Conservation (phyloP, 2,329 filamentous ascomycete genomes). For the Tolypocladium ophioglossoides region DNA sequence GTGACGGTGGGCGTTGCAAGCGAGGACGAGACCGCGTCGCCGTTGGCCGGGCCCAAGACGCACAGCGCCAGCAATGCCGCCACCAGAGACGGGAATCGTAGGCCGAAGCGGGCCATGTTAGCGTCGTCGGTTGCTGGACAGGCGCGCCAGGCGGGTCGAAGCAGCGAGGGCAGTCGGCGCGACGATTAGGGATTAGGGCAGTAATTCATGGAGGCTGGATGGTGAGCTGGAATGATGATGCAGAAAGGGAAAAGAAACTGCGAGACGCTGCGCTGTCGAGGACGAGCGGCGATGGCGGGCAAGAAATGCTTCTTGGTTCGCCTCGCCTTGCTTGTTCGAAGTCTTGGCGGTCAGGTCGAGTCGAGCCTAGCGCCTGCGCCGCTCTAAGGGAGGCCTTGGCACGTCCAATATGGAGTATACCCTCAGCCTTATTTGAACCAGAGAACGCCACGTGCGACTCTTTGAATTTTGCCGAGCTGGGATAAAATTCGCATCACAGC, state of each 20-base stretch:
- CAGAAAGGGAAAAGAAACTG: not conserved
- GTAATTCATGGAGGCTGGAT: not conserved
- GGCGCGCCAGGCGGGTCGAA: not conserved
- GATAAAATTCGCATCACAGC: no score
- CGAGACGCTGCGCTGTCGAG: not conserved
- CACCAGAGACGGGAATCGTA: slow-evolving; percentile 10
- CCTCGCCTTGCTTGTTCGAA: no score
- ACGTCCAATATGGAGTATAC: slow-evolving; percentile 1
- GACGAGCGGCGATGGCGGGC: not conserved
- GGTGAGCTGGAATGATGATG: not conserved
- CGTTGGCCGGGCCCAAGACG: slow-evolving; percentile 8
- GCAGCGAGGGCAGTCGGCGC: not conserved
- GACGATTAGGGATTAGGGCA: not conserved
- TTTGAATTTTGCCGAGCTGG: not conserved
- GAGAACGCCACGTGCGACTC: not conserved
- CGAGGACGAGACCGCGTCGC: slow-evolving; percentile 5
- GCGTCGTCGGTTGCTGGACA: not conserved
- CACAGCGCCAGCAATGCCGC: slow-evolving; percentile 13
- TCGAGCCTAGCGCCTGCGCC: slow-evolving; percentile 5
- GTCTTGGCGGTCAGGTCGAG: slow-evolving; percentile 1
- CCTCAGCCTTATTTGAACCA: not conserved
- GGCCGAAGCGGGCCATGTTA: not conserved
- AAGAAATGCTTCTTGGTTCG: not conserved
- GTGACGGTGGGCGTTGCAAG: slow-evolving; percentile 17
- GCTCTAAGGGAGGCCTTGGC: slow-evolving; percentile 5